These are phyloP conservation scores for Hyphopichia homilentoma DNA, from an alignment of 805 yeast genomes.

Conservation along the genomic window DNA sequence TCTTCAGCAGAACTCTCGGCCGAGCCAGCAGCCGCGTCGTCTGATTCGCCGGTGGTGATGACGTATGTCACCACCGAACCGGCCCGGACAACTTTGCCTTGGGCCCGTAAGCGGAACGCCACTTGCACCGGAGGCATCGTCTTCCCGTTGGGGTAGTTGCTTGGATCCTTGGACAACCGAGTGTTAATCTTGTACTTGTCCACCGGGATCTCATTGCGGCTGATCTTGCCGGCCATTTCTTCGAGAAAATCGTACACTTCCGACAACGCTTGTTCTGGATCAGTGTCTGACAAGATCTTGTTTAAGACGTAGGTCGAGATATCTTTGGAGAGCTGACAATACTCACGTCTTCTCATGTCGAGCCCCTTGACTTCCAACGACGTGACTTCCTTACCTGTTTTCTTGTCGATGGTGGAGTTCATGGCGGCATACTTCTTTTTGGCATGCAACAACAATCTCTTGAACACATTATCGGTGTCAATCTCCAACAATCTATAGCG, in stretches of 20 bases:
- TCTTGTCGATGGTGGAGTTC: conserved; percentile 48
- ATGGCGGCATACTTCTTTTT: conserved; percentile 97
- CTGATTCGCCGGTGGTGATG: conserved; percentile 54
- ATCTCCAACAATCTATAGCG: conserved; percentile 84
- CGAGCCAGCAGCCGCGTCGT: too few species aligned
- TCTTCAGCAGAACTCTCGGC: conserved; percentile 32
- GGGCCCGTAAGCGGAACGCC: conserved; percentile 74
- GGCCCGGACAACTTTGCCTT: conserved; percentile 82
- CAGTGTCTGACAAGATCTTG: conserved; percentile 66
- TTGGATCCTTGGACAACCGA: conserved; percentile 86
- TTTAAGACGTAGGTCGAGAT: conserved; percentile 72
- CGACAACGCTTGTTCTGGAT: conserved; percentile 70
- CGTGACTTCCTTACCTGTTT: conserved; percentile 51
- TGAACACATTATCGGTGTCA: conserved; percentile 92
- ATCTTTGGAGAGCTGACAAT: conserved; percentile 88
- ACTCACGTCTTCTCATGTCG: conserved; percentile 96
- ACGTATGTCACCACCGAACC: conserved; percentile 89
- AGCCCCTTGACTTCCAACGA: conserved; percentile 89
- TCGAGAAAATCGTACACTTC: conserved; percentile 72
- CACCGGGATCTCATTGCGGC: conserved; percentile 56
- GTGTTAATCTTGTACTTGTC: conserved; percentile 78
- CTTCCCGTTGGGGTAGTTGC: conserved; percentile 75
- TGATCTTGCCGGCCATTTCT: conserved; percentile 53
- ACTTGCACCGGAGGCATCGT: conserved; percentile 88
- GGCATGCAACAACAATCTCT: conserved; percentile 79